Conservation (phyloP, 2,329 filamentous ascomycete genomes). For the Diaporthe humulicola region DNA sequence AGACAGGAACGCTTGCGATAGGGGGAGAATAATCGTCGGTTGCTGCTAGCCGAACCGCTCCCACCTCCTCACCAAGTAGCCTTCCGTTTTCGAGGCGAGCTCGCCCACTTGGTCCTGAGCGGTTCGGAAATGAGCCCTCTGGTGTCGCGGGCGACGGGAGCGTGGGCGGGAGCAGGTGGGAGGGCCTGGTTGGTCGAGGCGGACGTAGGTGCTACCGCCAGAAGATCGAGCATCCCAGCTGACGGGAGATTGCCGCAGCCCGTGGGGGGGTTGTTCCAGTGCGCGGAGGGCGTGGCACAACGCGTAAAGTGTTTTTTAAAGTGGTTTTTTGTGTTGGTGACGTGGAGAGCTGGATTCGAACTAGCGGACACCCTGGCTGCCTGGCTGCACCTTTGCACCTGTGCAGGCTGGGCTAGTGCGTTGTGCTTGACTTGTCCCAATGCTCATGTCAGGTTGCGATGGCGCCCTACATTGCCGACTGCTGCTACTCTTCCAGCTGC, state of each 20-base stretch:
- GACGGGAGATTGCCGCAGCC: slow-evolving; percentile 17
- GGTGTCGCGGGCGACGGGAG: slow-evolving; percentile 4
- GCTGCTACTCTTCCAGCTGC: slow-evolving; percentile 2
- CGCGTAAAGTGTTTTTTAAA: slow-evolving; percentile 28
- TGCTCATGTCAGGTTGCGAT: background rate
- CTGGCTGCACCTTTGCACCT: background rate
- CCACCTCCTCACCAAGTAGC: background rate
- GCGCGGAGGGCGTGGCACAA: background rate
- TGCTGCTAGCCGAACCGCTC: slow-evolving; percentile 12
- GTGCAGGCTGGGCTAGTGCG: background rate
- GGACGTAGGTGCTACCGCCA: background rate
- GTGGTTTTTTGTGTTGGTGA: background rate
- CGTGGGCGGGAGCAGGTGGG: background rate
- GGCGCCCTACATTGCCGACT: background rate
- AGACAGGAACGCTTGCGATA: slow-evolving; percentile 2
- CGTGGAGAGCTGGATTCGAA: slow-evolving; percentile 11
- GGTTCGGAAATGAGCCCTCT: slow-evolving; percentile 16
- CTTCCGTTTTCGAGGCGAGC: slow-evolving; percentile 12
- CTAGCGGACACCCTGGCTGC: background rate
- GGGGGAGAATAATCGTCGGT: background rate
- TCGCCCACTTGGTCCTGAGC: slow-evolving; percentile 6
- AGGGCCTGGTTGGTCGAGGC: slow-evolving; percentile 25
- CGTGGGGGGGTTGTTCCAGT: background rate
- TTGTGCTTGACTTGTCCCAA: background rate
- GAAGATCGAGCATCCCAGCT: slow-evolving; percentile 21